phyloP scores from a whole-genome alignment of 208 protist genomes.

The Trypanosoma lewisi region DNA sequence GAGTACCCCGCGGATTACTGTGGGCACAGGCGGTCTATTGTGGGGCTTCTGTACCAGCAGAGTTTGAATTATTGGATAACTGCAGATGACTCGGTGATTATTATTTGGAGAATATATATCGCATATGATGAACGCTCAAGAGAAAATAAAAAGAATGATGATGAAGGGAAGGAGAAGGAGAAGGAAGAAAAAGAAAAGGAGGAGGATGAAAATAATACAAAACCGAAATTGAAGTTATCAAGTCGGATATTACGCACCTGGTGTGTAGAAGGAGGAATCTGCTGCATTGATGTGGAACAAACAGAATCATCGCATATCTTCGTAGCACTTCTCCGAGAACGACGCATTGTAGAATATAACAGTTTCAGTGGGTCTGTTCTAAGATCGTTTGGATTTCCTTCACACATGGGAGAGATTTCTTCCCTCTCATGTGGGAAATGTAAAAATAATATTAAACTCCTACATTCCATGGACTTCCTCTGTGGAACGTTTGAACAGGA shows the following conservation, averaged over 20 bases:
- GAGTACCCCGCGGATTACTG: constrained; percentile 50
- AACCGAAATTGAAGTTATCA: neutral
- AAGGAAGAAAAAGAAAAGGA: neutral
- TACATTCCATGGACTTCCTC: constrained; percentile 10
- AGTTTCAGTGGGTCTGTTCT: constrained; percentile 51
- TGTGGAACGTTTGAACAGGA: constrained; percentile 30
- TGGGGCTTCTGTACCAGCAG: constrained; percentile 49
- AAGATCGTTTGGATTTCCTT: constrained; percentile 40
- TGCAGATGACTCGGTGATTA: constrained; percentile 64
- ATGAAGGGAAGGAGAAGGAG: neutral
- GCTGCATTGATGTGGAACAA: constrained; percentile 43
- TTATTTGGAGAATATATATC: constrained; percentile 79
- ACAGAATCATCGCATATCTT: constrained; percentile 36
- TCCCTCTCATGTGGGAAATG: constrained; percentile 25
- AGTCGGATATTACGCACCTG: constrained; percentile 38
- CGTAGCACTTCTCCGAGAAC: constrained; percentile 48
- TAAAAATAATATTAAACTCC: neutral
- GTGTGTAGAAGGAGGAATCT: constrained; percentile 53
- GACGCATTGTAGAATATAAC: constrained; percentile 73
- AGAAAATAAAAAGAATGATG: too few species aligned
- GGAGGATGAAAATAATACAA: neutral
- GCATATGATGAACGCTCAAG: too few species aligned
- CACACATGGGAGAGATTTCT: constrained; percentile 31
- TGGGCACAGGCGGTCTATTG: constrained; percentile 61
- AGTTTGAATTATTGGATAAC: constrained; percentile 57